Base-by-base conservation (phyloP, 192 early-diverging fungal genomes). In the Cetraspora pellucida region DNA sequence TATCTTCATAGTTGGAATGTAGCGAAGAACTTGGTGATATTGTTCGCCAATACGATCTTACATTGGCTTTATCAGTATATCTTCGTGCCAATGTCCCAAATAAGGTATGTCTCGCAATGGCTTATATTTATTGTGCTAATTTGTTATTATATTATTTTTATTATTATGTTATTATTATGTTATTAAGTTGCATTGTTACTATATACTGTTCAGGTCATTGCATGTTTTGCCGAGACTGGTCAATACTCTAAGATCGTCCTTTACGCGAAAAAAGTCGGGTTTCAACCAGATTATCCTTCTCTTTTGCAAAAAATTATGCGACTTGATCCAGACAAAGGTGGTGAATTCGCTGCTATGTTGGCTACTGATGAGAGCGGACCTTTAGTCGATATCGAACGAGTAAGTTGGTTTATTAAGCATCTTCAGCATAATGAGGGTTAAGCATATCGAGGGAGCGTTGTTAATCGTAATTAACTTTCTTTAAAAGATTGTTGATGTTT, bases 1-100 rank as follows among this genome's bases (percentile, higher is more conserved):
- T 17, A 58, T 75, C 13, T 50, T 45, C 14, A n/a, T 80, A 84
- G 81, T 87, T 99, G 11, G 93, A 96, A 74, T 97, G 96, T 86
- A 97, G 94, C 82, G 97, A 99, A 81, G 97, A 99, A 79, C 87
- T 99, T 31, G 97, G 97, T 75, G 97, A 99, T 79, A 91, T 96
- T 81, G 95, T 98, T 55, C 96, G 94, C 82, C 94, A 90, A 68
- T 89, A 94, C 70, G 97, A 99, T 78, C 80, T 87, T 21, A 93
- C 91, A n/a, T 83, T 98, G 64, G 97, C 97, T 0, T 88, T 98
- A 21, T 95, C 95, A 16, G 92, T 99, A 4, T 99, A 98, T 78
- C 86, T 98, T 47, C 93, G 97, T 65, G 96, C 95, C 58, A 95
- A 96, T 77, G 91, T 93, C 31, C 96, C 96, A 28, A 87, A 90